A percentile compares a stretch with the other conserved stretches of the same genome.
Conservation (phyloP, 2,329 filamentous ascomycete species). For the Calcarisporium arbuscula region DNA sequence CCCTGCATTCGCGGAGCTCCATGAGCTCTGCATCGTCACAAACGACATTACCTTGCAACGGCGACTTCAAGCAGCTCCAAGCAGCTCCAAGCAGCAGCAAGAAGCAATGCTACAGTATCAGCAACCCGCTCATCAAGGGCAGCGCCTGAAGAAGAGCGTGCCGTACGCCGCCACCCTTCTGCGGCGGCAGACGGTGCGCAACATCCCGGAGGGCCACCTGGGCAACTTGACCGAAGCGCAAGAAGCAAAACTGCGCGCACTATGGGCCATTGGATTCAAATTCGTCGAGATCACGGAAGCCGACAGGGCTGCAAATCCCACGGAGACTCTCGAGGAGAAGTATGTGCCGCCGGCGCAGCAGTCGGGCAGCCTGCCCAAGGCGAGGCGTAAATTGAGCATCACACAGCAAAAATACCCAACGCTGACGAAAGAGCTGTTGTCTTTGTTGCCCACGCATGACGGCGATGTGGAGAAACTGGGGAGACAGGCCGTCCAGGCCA, state of each 20-base stretch:
- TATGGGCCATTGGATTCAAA: constrained; percentile 69
- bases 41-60: too few species aligned
- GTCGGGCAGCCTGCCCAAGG: constrained; percentile 49
- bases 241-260: constrained; percentile 72
- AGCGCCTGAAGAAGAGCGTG: too few species aligned
- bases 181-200: too few species aligned
- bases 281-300: constrained; percentile 54
- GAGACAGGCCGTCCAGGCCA: constrained; percentile 70
- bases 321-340: constrained; percentile 22
- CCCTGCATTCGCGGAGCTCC: too few species aligned
- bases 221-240: constrained; percentile 77
- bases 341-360: constrained; percentile 22
- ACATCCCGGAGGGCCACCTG: too few species aligned
- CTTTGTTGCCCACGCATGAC: constrained; percentile 38
- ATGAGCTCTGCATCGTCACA: too few species aligned
- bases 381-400: constrained; percentile 60
- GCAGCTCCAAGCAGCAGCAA: too few species aligned
- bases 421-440: constrained; percentile 23
- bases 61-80: too few species aligned
- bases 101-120: too few species aligned
- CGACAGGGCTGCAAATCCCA: constrained; percentile 16
- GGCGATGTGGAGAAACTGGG: constrained; percentile 85
- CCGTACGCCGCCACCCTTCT: too few species aligned
- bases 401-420: constrained; percentile 40
- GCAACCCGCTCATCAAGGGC: too few species aligned